Evolutionary conservation across 2,329 filamentous ascomycete species (phyloP).

Genomic region (Sordariomycetes sp.): DNA sequence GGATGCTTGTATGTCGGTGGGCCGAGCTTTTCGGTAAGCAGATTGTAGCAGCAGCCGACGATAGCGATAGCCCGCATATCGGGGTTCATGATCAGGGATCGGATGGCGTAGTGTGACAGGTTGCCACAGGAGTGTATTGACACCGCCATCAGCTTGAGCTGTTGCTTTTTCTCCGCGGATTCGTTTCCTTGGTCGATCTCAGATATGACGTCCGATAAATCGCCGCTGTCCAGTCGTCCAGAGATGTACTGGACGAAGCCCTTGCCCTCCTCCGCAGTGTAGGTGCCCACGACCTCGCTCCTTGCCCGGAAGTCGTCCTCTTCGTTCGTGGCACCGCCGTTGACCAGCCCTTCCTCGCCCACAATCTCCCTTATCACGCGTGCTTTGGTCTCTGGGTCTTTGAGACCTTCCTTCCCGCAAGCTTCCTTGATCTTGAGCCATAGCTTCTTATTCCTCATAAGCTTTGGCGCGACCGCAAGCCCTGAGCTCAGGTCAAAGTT

Average conservation of each 20-base stretch:
- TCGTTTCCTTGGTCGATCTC: slow-evolving; percentile 36
- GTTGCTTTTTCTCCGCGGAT: slow-evolving; percentile 15
- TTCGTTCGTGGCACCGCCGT: slow-evolving; percentile 4
- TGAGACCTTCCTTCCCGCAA: slow-evolving; percentile 18
- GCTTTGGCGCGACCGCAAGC: slow-evolving; percentile 60
- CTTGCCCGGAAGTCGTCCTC: slow-evolving; percentile 34
- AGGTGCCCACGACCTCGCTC: slow-evolving; percentile 38
- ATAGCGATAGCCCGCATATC: slow-evolving; percentile 85
- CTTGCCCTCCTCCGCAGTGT: slow-evolving; percentile 49
- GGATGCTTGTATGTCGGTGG: slow-evolving; percentile 82
- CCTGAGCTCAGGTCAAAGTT: slow-evolving; percentile 77
- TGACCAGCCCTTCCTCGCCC: slow-evolving; percentile 21
- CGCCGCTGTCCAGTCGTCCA: slow-evolving; percentile 63
- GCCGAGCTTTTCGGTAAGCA: slow-evolving; percentile 81
- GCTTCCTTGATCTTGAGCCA: slow-evolving; percentile 45
- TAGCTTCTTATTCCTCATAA: slow-evolving; percentile 77
- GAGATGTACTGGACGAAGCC: slow-evolving; percentile 72
- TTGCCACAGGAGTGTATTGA: slow-evolving; percentile 98
- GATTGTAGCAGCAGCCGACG: slow-evolving; percentile 97
- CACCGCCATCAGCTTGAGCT: slow-evolving; percentile 66
- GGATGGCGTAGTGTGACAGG: slow-evolving; percentile 87
- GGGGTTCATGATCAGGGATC: slow-evolving; percentile 76
- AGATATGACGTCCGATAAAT: slow-evolving; percentile 58
- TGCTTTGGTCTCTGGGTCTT: slow-evolving; percentile 28
- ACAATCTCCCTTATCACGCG: slow-evolving; percentile 22